Base-by-base conservation (phyloP, 768 basidiomycete species). In the Gymnopilus junonius region DNA sequence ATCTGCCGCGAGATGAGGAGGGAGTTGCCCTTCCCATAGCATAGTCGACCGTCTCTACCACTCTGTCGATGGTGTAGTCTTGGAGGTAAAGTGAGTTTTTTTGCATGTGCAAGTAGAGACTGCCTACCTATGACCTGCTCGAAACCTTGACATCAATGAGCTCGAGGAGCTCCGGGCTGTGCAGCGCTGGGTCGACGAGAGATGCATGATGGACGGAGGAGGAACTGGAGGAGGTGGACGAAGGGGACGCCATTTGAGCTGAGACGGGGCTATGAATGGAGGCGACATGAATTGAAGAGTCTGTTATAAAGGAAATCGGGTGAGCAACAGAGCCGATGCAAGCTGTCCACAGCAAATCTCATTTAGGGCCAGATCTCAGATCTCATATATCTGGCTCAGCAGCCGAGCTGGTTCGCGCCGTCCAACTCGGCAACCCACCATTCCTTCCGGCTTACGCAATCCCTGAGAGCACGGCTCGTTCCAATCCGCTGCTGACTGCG, bases 11-110 rank as follows among this genome's bases (percentile, higher is more conserved):
- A 1, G 76, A 72, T 0, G 84, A 83, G 17, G 86, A 82, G 2
- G 81, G 66, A 20, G 87, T 83, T 17, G 89, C 81, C 29, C 87
- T 83, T n/a, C 88, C 86, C 76, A 92, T 85, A 14, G 91, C 90
- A 70, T 83, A 91, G 75, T 91, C 89, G 57, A 92, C 91, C 0
- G 90, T 88, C 63, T 92, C 90, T 6, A 83, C 77, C 8, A 92
- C 87, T 23, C 75, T 80, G 73, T 92, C 89, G 14, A 90, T 83
- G 59, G 89, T 77, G 75, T 90, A 88, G 60, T 92, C 91, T 93
- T 65, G 17, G 51, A 46, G 43, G 45, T 46, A 2, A 48, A 63
- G 67, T 20, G n/a, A n/a, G 27, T 1, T 48, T 37, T 64, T 58
- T 43, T 54, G 17, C 23, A 12, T 40, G 23, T 63, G 31, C 39